Percentiles rank a stretch among this genome's conserved stretches.
Conservation (phyloP, 148 eudicot genomes). For the Nepenthes mirabilis region DNA sequence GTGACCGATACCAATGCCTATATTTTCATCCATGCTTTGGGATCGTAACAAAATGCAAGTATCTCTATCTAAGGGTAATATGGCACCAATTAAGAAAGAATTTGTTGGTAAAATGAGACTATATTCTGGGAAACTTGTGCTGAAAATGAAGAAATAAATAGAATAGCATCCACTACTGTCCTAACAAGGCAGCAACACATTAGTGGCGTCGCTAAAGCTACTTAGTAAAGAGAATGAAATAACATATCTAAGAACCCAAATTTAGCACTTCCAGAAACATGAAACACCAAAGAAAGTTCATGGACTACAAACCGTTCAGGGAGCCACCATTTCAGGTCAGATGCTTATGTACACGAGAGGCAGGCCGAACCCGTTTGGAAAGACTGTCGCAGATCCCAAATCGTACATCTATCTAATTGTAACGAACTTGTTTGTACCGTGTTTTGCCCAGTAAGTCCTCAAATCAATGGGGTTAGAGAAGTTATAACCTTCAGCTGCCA, state of each 20-base stretch:
- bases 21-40: too few species aligned
- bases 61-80: too few species aligned
- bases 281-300: constrained; percentile 1
- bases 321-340: too few species aligned
- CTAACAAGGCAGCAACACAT: not conserved
- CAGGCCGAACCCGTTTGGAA: too few species aligned
- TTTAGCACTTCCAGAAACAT: not conserved
- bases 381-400: not conserved
- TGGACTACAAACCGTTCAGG: constrained; percentile 3
- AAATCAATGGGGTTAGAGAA: constrained; percentile 3
- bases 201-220: not conserved
- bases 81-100: too few species aligned
- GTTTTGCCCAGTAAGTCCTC: constrained; percentile 6
- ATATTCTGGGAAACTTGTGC: too few species aligned
- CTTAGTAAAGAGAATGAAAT: not conserved
- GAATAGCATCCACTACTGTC: constrained; percentile 1
- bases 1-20: too few species aligned
- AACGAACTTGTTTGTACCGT: constrained; percentile 2
- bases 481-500: constrained; percentile 1
- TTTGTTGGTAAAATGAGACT: too few species aligned
- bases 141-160: not conserved
- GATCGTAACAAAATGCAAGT: too few species aligned
- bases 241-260: constrained; percentile 1
- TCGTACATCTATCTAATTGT: constrained; percentile 2
- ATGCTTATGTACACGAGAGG: too few species aligned